Base-by-base conservation (phyloP, 305 asterid genomes). In the Fraxinus sp. region DNA sequence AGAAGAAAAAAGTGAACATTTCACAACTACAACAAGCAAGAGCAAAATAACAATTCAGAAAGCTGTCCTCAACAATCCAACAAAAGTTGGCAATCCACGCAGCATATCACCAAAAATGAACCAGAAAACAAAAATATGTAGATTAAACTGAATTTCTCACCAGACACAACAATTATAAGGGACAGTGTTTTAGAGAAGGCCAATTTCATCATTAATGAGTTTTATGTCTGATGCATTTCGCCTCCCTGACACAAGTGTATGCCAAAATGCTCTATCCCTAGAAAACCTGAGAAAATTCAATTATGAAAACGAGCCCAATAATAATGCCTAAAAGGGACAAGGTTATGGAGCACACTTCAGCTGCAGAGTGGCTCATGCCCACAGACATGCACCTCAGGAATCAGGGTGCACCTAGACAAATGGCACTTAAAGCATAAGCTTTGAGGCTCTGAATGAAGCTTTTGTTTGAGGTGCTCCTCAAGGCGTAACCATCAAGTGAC, bases 51-150 rank as follows among this genome's bases (percentile, higher is more conserved):
- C 57, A 46, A 46, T 46, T 26, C 59, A 49, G 59, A 46, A 46
- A 14, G 18, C 59, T 46, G 18, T 46, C 5, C 7, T 14, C 8
- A 16, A 49, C 59, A 14, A 14, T 49, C 59, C 59, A 49, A 49
- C 59, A 49, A 49, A 49, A 14, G 7, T 46, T 46, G 20, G 59
- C 59, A 49, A 49, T 14, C 59, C 18, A 49, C 4, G 20, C n/a
- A 46, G 16, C 55, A 46, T 49, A 49, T 43, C 55, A 49, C 59
- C 7, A 49, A 49, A 43, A 49, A 49, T 4, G 59, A 81, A 81
- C 84, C 52, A 55, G 36, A 52, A 36, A 22, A 75, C 75, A 72
- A 81, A 30, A 75, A 75, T 82, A 4, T 26, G 36, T 10, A 7
- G 33, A 55, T n/a, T n/a, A 55, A n/a, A n/a, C 64, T 55, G 64